Evolutionary conservation across 345 rosid genomes (phyloP).

Genomic region (Luvunga scandens): DNA sequence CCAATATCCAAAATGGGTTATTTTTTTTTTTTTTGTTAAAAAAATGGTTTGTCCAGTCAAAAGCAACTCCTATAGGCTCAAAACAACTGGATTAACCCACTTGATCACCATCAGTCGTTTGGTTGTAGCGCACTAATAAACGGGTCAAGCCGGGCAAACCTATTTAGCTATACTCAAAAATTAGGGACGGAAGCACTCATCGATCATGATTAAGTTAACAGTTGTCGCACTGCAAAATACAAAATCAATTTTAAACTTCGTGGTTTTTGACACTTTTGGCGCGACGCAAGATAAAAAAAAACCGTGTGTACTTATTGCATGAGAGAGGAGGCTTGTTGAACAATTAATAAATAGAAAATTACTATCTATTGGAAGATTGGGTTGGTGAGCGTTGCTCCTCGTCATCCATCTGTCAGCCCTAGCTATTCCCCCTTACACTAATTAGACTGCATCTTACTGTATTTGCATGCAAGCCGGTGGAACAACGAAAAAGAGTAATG

Average conservation of each 20-base stretch:
- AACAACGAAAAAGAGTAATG: too few relatives aligned
- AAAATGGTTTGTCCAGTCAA: not conserved
- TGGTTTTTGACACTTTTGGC: not conserved
- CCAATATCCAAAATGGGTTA: too few relatives aligned
- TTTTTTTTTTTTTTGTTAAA: too few relatives aligned
- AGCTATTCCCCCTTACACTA: not conserved
- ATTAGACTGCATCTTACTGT: too few relatives aligned
- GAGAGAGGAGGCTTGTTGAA: not conserved
- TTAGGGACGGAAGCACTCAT: slow-evolving; percentile 29
- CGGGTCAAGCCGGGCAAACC: too few relatives aligned
- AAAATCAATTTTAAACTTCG: not conserved
- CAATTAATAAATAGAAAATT: not conserved
- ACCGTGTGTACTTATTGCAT: not conserved
- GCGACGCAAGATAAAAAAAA: not conserved
- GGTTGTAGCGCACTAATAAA: slow-evolving; percentile 22
- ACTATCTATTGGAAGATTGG: slow-evolving; percentile 14
- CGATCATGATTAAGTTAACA: not conserved
- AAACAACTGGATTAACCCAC: slow-evolving; percentile 16
- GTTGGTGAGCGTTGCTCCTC: slow-evolving; percentile 21
- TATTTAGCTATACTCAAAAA: not conserved
- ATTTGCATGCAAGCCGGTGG: too few relatives aligned
- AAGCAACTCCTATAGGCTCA: not conserved
- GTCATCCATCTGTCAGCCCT: slow-evolving; percentile 32
- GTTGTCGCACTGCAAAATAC: not conserved
- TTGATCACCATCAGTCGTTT: not conserved